Evolutionary conservation across 2,329 filamentous ascomycete species (phyloP).

Genomic region (Stagonosporopsis rhizophila): DNA sequence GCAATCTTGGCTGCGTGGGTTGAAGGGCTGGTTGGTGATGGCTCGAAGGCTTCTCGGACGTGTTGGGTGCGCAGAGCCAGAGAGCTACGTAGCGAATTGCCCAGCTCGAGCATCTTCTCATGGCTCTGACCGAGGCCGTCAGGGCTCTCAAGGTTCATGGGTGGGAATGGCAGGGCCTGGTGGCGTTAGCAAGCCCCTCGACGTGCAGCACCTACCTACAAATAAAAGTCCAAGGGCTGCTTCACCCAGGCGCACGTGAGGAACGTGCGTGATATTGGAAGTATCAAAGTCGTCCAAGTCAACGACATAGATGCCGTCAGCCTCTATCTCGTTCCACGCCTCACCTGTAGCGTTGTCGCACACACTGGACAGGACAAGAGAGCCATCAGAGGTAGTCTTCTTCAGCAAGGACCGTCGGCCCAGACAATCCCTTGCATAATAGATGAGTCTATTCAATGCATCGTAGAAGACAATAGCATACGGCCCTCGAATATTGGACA

Average conservation of each 20-base stretch:
- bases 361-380: constrained; percentile 44
- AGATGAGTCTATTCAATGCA: constrained; percentile 66
- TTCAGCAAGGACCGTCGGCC: constrained; percentile 82
- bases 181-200: constrained; percentile 27
- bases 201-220: constrained; percentile 42
- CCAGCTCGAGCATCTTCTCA: constrained; percentile 60
- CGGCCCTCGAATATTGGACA: constrained; percentile 64
- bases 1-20: constrained; percentile 64
- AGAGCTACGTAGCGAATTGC: constrained; percentile 64
- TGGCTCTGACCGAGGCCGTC: not conserved
- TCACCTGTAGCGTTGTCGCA: constrained; percentile 49
- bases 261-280: constrained; percentile 24
- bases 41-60: constrained; percentile 34
- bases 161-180: constrained; percentile 53
- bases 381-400: constrained; percentile 57
- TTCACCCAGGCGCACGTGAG: constrained; percentile 29
- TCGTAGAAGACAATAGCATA: constrained; percentile 91
- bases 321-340: constrained; percentile 80
- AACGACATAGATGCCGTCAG: constrained; percentile 79
- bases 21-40: not conserved
- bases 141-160: constrained; percentile 49
- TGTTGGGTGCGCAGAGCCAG: constrained; percentile 63
- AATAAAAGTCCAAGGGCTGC: constrained; percentile 25
- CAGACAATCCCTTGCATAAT: constrained; percentile 85
- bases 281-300: constrained; percentile 53